Evolutionary conservation across 2,329 filamentous ascomycete genomes (phyloP).

Genomic region (Fusarium sp.): DNA sequence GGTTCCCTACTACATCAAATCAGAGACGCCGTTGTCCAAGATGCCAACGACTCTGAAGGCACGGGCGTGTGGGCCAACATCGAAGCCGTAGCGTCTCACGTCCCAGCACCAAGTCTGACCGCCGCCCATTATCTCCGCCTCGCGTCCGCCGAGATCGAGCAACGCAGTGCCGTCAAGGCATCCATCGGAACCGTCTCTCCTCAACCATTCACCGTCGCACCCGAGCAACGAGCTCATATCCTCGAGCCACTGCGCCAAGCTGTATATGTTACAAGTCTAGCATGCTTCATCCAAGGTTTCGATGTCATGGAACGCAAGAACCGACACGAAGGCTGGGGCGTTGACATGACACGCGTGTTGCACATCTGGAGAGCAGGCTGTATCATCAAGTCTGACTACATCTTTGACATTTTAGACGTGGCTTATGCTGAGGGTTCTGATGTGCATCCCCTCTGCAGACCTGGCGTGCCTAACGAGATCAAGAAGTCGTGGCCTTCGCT

Average conservation of each 20-base stretch:
- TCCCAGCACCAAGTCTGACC: slow-evolving; percentile 74
- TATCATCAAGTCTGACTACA: slow-evolving; percentile 77
- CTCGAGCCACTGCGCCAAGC: slow-evolving; percentile 71
- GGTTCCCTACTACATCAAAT: slow-evolving; percentile 71
- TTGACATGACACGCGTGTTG: slow-evolving; percentile 65
- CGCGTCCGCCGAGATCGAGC: slow-evolving; percentile 71
- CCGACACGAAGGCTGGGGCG: slow-evolving; percentile 69
- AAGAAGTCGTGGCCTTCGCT: slow-evolving; percentile 63
- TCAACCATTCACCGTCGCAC: not conserved
- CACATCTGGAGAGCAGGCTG: slow-evolving; percentile 78
- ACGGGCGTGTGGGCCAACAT: slow-evolving; percentile 76
- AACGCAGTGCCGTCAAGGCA: slow-evolving; percentile 63
- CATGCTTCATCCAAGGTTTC: slow-evolving; percentile 74
- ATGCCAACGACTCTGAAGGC: slow-evolving; percentile 74
- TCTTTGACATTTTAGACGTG: slow-evolving; percentile 69
- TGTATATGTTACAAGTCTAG: slow-evolving; percentile 72
- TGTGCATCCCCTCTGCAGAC: slow-evolving; percentile 49
- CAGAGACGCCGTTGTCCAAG: slow-evolving; percentile 79
- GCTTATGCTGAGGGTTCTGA: slow-evolving; percentile 57
- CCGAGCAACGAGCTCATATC: slow-evolving; percentile 45
- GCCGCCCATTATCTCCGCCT: slow-evolving; percentile 73
- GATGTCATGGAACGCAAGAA: slow-evolving; percentile 73
- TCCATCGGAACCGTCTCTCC: slow-evolving; percentile 17
- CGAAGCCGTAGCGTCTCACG: slow-evolving; percentile 71
- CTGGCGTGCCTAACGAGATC: slow-evolving; percentile 62